Base-by-base conservation (phyloP, 495 filamentous ascomycete species). In the Wilcoxina mikolae region DNA sequence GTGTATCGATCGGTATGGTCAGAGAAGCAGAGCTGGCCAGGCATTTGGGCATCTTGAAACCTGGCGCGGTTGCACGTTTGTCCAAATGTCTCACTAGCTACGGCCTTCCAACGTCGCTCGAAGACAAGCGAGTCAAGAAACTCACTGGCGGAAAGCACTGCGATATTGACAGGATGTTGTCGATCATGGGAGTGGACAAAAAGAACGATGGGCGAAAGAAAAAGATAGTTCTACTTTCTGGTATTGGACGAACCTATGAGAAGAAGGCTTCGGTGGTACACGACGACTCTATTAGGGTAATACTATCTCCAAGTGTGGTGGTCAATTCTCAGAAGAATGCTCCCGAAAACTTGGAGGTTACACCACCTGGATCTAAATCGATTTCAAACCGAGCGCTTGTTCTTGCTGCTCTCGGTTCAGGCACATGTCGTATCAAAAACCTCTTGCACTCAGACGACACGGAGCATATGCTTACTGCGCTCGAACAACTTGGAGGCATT, bases 171-270 rank as follows among this genome's bases (percentile, higher is more conserved):
- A 78, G 83, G 42, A 68, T 96, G 54, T 72, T 98, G 43, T 75
- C 80, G 55, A 90, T 93, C 66, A 98, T 98, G 91, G 88, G 81
- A 2, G 80, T 96, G 35, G 91, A 98, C 71, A 98, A 98, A 78
- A 98, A 98, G 77, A 98, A 98, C 53, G 83, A 94, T 28, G 91
- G 91, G 1, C 78, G 76, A 29, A 90, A 93, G 69, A 98, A 96
- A 75, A 94, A 93, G 70, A 82, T 98, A 52, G 91, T 95, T n/a
- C 77, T 99, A 4, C 78, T 99, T 20, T 87, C 87, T 0, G 83
- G 83, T 10, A 93, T 99, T 69, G 91, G 91, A 51, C 78, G 79
- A 59, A 88, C 87, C 10, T 70, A 88, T 58, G 91, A 96, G 68
- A 84, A 76, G 44, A 82, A 82, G 68, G 91, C 91, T 9, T 95